phyloP scores from a whole-genome alignment of 2,329 filamentous ascomycete species.

The Penicillium sp. region DNA sequence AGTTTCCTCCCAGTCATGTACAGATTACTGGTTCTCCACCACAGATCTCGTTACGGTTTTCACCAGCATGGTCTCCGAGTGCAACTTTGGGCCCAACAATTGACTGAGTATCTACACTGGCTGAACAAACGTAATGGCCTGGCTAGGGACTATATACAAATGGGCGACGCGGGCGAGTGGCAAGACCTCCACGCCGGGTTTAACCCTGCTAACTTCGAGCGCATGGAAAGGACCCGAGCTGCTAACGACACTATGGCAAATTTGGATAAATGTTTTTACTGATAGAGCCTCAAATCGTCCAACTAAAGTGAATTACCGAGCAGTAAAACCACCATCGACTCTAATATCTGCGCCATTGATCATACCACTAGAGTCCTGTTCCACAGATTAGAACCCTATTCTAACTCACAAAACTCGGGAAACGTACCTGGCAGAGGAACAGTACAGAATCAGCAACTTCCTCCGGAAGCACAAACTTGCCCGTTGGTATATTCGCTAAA shows the following conservation, averaged over 20 bases:
- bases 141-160: constrained; percentile 39
- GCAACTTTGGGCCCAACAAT: constrained; percentile 32
- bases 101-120: constrained; percentile 33
- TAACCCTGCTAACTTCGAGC: constrained; percentile 34
- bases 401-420: background rate
- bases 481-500: constrained; percentile 40
- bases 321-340: constrained; percentile 43
- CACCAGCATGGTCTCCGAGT: constrained; percentile 40
- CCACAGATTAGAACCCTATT: background rate
- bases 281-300: background rate
- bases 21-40: no score
- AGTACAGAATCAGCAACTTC: constrained; percentile 43
- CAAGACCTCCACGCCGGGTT: constrained; percentile 40
- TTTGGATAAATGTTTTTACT: no score
- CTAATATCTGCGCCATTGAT: constrained; percentile 44
- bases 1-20: no score
- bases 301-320: constrained; percentile 20
- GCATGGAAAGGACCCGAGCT: constrained; percentile 31
- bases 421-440: constrained; percentile 39
- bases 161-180: constrained; percentile 40
- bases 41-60: constrained; percentile 40
- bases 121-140: constrained; percentile 34
- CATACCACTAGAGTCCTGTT: constrained; percentile 42
- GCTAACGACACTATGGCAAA: constrained; percentile 40
- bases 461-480: constrained; percentile 40